phyloP scores from a whole-genome alignment of 257 asterid species.

The Lavandula angustifolia region DNA sequence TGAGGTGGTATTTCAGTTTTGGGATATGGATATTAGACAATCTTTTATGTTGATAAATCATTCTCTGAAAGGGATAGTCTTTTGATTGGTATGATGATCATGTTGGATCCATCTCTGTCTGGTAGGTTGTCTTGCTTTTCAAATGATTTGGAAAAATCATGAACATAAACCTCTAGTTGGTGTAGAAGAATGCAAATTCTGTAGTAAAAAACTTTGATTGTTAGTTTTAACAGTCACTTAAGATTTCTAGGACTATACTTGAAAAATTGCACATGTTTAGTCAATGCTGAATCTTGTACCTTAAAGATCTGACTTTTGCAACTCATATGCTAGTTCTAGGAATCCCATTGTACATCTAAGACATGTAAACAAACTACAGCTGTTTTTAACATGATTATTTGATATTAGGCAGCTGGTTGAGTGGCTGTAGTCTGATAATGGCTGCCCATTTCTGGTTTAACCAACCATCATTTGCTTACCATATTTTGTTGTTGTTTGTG shows the following conservation, averaged over 20 bases:
- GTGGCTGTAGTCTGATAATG: constrained; percentile 11
- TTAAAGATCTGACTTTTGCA: neutral
- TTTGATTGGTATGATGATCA: constrained; percentile 16
- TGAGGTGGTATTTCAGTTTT: neutral
- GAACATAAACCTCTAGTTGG: neutral
- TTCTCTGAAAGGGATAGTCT: neutral
- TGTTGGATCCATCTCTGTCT: constrained; percentile 22
- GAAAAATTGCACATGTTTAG: neutral
- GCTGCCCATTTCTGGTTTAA: constrained; percentile 15
- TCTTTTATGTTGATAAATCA: neutral
- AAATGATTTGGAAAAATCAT: constrained; percentile 13
- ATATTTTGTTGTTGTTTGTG: neutral
- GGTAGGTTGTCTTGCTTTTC: constrained; percentile 6
- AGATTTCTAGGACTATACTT: neutral
- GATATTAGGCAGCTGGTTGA: neutral
- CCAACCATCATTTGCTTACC: constrained; percentile 25
- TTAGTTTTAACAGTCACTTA: neutral
- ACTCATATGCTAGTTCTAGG: neutral
- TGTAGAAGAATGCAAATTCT: neutral
- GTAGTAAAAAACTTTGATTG: neutral
- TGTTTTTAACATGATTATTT: constrained; percentile 8
- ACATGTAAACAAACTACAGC: constrained; percentile 14
- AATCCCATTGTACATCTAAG: constrained; percentile 5
- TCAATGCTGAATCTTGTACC: neutral
- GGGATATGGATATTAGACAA: neutral